These are phyloP conservation scores for Rhodotorula sp. DNA, from an alignment of 1,284 basidiomycete species.

Conservation along the genomic window DNA sequence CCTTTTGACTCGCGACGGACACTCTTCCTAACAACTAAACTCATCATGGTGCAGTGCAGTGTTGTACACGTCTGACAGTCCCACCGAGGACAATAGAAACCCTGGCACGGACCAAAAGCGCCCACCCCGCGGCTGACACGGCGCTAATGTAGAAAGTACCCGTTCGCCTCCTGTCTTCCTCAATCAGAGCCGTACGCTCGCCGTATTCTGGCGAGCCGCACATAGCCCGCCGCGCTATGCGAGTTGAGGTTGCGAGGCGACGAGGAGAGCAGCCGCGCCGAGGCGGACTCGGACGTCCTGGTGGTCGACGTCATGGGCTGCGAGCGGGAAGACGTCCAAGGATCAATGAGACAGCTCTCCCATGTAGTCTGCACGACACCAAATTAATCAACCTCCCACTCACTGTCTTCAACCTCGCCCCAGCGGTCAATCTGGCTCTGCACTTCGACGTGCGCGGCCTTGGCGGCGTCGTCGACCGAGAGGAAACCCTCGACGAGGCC, in stretches of 20 bases:
- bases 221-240: background rate
- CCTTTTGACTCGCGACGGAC: background rate
- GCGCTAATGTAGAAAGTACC: no score
- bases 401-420: slow-evolving; percentile 99
- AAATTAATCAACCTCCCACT: slow-evolving; percentile 49
- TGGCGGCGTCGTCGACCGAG: slow-evolving; percentile 77
- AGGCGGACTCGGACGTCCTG: slow-evolving; percentile 86
- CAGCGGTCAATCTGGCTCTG: slow-evolving; percentile 90
- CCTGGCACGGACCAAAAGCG: no score
- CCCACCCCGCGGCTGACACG: no score
- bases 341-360: background rate
- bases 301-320: slow-evolving; percentile 94
- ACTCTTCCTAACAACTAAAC: no score
- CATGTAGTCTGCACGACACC: no score
- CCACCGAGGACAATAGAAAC: no score
- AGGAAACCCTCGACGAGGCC: slow-evolving; percentile 75
- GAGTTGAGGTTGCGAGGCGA: slow-evolving; percentile 25
- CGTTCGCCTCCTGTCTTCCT: no score
- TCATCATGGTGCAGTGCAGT: no score
- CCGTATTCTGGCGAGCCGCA: background rate
- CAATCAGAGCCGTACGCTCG: no score
- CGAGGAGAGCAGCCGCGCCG: slow-evolving; percentile 63
- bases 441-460: slow-evolving; percentile 88
- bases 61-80: no score
- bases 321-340: slow-evolving; percentile 9